These are phyloP conservation scores for Malania oleifera DNA, from an alignment of 164 flowering plant genomes.

Conservation along the genomic window DNA sequence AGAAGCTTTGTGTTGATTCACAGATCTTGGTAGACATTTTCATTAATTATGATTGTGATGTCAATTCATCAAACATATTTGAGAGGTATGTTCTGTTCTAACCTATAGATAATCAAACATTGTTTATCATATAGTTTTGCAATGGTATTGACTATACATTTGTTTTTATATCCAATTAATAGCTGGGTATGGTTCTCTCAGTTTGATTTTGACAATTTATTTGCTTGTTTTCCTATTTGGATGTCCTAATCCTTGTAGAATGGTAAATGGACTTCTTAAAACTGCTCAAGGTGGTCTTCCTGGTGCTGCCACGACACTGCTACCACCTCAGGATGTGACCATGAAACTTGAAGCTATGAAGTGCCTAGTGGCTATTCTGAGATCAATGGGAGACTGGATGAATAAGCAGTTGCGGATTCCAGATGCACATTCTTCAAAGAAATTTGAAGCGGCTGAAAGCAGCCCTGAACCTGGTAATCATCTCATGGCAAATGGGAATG, in stretches of 20 bases:
- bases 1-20: slow-evolving; percentile 85
- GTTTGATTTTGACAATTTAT: neutral
- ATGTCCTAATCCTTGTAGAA: slow-evolving; percentile 44
- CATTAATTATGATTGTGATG: slow-evolving; percentile 95
- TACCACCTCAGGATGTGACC: slow-evolving; percentile 89
- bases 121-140: neutral
- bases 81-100: slow-evolving; percentile 60
- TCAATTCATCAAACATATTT: slow-evolving; percentile 89
- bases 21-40: slow-evolving; percentile 92
- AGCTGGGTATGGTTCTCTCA: neutral
- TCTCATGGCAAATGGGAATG: slow-evolving; percentile 66
- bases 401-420: slow-evolving; percentile 91
- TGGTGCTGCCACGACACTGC: slow-evolving; percentile 67
- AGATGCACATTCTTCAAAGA: slow-evolving; percentile 68
- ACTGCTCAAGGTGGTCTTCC: slow-evolving; percentile 99
- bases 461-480: slow-evolving; percentile 47
- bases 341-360: slow-evolving; percentile 97
- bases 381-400: slow-evolving; percentile 99
- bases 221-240: neutral
- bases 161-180: neutral
- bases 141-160: neutral
- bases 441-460: slow-evolving; percentile 51
- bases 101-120: neutral
- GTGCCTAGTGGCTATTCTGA: slow-evolving; percentile 77
- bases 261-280: slow-evolving; percentile 99